Evolutionary conservation across 331 rosid genomes (phyloP), one percentile per base, ranked within the genome.

Genomic region (Spiraea crenata): DNA sequence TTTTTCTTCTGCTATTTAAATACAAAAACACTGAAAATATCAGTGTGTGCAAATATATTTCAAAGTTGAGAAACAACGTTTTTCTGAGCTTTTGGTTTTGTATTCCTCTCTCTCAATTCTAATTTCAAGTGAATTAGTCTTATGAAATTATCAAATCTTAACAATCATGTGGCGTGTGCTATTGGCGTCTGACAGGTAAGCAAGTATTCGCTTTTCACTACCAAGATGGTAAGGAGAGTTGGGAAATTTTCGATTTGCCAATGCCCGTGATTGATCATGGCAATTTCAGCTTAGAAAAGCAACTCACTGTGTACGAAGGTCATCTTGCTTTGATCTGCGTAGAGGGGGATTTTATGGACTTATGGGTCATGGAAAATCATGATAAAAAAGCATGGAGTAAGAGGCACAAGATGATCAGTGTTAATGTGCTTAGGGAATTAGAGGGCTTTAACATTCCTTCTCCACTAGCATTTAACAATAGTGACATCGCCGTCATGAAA

Each of bases 261-360:
- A 1, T 10, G 51, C 62, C 39, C 17, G 57, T 6, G 11, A 12
- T 20, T 65, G 42, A 46, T 11, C 31, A 35, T 64, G 61, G 51
- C 42, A 7, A 7, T 67, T 12, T 0, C 3, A 8, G 5, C 2
- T 38, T 25, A 25, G 31, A 5, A 16, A 15, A 57, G 15, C 15
- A 12, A 31, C 42, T 76, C 15, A 65, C 54, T 45, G 71, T 69
- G 15, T 76, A 25, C n/a, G 46, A 52, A 37, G 71, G 75, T 10
- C 63, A 20, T 37, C 62, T 69, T 35, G 70, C 50, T 9, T 54
- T 57, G 52, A 58, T 58, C 17, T 52, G 35, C 49, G 11, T 40
- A 15, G 25, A 25, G 44, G 39, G 11, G 12, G 39, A 61, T 25
- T 52, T 13, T 17, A 61, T 76, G 66, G 58, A 69, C 5, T 8